Percentiles rank a stretch among this genome's conserved stretches.
Evolutionary conservation across 306 rosid genomes (phyloP).

Genomic region (Mimosa pudica): DNA sequence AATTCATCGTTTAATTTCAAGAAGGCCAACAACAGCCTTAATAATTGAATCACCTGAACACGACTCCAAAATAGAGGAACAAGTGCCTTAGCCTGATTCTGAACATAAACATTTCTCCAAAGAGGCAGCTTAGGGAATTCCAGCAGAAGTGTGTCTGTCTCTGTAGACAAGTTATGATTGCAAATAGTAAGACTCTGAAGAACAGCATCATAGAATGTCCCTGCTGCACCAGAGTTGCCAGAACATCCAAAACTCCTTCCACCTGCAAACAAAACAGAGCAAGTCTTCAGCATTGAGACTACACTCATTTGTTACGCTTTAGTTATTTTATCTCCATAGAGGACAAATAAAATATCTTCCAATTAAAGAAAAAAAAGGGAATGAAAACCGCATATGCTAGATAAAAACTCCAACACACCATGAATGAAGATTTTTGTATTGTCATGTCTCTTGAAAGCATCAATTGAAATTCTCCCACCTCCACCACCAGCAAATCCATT

Average conservation of each 20-base stretch:
- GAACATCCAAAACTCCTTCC: conserved; percentile 90
- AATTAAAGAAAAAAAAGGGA: not conserved
- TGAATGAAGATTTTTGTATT: conserved; percentile 59
- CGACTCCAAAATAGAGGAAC: conserved; percentile 96
- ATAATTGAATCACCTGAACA: conserved; percentile 77
- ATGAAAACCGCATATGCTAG: conserved; percentile 17
- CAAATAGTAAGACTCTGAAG: conserved; percentile 82
- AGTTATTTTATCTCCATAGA: conserved; percentile 9
- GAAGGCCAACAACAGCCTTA: conserved; percentile 22
- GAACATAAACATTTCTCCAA: conserved; percentile 88
- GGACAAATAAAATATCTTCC: not conserved
- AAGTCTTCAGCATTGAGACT: conserved; percentile 17
- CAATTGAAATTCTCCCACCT: conserved; percentile 87
- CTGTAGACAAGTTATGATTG: conserved; percentile 79
- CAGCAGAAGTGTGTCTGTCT: conserved; percentile 84
- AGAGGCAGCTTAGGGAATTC: conserved; percentile 94
- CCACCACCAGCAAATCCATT: conserved; percentile 97
- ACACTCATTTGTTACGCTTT: conserved; percentile 12
- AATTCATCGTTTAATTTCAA: conserved; percentile 15
- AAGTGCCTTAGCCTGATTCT: conserved; percentile 93
- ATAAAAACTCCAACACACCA: conserved; percentile 56
- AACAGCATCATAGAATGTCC: conserved; percentile 93
- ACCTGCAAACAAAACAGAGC: conserved; percentile 53
- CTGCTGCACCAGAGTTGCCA: conserved; percentile 91
- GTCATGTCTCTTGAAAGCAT: conserved; percentile 86